Base-by-base conservation (phyloP, 108 stramenopile genomes). In the Cyclotella distinguenda region DNA sequence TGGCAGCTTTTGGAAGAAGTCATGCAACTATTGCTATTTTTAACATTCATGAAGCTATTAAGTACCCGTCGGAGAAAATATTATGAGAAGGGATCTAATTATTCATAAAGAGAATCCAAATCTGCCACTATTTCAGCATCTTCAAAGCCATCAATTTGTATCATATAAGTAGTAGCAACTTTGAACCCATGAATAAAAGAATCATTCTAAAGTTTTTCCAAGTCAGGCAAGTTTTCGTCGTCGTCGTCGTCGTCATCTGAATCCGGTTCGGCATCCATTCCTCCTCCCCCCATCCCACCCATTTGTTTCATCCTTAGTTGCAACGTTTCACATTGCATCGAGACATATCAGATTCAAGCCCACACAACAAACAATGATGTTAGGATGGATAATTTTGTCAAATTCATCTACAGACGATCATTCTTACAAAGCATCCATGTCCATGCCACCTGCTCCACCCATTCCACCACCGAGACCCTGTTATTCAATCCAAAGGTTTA, bases 171-270 rank as follows among this genome's bases (percentile, higher is more conserved):
- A 8, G 12, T 38, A 10, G 10, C 12, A 38, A 10, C 38, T 12
- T 38, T 10, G 10, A 38, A 8, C 38, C 8, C 38, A 38, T 38
- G 38, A 10, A 10, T 12, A 10, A 38, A 10, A 38, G 8, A 12
- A 38, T 10, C 36, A 42, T 7, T 22, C 18, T 52, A 60, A 33
- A 50, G 39, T 53, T 77, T 64, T 58, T 93, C 89, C 60, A 93
- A 72, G 19, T 88, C 87, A 0, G 91, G 91, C 57, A 93, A 60
- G 67, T 90, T n/a, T n/a, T n/a, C n/a, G n/a, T n/a, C 92, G 58
- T 87, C 88, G 59, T 84, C 86, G 22, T 77, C 84, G 22, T 76
- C 87, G 49, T 85, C 90, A 46, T 82, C 87, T 21, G 55, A 72
- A 46, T 84, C 89, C 61, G 43, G 60, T 12, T 57, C 84, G 13